Evolutionary conservation across 345 rosid species (phyloP).

Genomic region (Heritiera fomes): DNA sequence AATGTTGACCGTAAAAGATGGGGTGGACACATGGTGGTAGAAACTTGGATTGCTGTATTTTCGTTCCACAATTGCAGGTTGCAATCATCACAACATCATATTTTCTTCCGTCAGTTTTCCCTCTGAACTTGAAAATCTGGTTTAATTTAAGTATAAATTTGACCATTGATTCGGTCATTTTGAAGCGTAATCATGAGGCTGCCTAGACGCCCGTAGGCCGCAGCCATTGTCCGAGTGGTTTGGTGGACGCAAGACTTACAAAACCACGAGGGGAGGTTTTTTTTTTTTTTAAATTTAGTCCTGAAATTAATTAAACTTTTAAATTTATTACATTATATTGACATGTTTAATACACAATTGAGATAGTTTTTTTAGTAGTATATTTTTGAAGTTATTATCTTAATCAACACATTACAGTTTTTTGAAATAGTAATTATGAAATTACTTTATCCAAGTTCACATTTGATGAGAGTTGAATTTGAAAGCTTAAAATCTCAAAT

Average conservation of each 20-base stretch:
- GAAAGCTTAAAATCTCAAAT: too few species aligned
- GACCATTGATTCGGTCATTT: not conserved
- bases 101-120: not conserved
- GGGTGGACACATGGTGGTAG: too few species aligned
- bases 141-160: not conserved
- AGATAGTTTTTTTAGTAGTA: too few species aligned
- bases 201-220: not conserved
- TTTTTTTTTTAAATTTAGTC: not conserved
- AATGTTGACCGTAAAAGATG: not conserved
- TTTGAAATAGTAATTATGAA: too few species aligned
- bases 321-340: too few species aligned
- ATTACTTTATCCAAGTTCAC: too few species aligned
- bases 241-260: conserved; percentile 6
- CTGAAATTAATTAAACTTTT: not conserved
- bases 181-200: not conserved
- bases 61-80: too few species aligned
- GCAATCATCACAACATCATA: not conserved
- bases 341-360: too few species aligned
- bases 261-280: not conserved
- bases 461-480: too few species aligned
- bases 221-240: not conserved
- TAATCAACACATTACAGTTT: too few species aligned
- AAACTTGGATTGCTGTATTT: too few species aligned
- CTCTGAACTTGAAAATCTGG: conserved; percentile 11
- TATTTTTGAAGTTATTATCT: too few species aligned